Evolutionary conservation across 345 rosid genomes (phyloP).

Genomic region (Pelargonium nanum): DNA sequence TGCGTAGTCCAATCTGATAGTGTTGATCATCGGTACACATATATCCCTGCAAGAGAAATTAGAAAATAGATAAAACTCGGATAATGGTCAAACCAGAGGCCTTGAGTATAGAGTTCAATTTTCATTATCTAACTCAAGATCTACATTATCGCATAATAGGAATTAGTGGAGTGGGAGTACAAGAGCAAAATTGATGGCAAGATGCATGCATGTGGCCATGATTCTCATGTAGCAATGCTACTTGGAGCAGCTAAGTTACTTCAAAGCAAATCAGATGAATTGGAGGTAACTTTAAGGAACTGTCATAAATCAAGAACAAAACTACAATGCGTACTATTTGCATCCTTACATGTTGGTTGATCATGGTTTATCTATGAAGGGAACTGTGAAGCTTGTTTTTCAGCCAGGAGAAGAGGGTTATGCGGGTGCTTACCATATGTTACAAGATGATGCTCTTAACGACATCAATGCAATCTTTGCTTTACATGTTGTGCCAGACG

Average conservation of each 20-base stretch:
- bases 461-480: conserved; percentile 46
- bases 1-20: no score
- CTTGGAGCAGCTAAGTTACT: conserved; percentile 75
- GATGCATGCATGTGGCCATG: conserved; percentile 81
- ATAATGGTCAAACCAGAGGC: neutral
- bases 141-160: conserved; percentile 21
- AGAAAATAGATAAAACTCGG: no score
- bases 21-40: no score
- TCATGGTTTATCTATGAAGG: conserved; percentile 19
- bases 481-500: conserved; percentile 44
- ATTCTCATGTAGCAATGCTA: conserved; percentile 66
- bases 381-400: conserved; percentile 66
- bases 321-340: no score
- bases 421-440: conserved; percentile 60
- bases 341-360: neutral
- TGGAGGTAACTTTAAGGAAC: conserved; percentile 35
- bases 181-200: conserved; percentile 57
- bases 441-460: conserved; percentile 43
- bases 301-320: neutral
- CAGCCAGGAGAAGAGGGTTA: conserved; percentile 79
- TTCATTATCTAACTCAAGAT: neutral
- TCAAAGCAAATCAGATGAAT: conserved; percentile 23
- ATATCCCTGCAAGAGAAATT: no score
- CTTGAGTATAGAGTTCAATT: neutral
- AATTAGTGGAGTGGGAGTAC: conserved; percentile 62